Evolutionary conservation across 23 red algal genomes (phyloP), one percentile per base, ranked within the genome.

Genomic region (Agarophyton chilense): DNA sequence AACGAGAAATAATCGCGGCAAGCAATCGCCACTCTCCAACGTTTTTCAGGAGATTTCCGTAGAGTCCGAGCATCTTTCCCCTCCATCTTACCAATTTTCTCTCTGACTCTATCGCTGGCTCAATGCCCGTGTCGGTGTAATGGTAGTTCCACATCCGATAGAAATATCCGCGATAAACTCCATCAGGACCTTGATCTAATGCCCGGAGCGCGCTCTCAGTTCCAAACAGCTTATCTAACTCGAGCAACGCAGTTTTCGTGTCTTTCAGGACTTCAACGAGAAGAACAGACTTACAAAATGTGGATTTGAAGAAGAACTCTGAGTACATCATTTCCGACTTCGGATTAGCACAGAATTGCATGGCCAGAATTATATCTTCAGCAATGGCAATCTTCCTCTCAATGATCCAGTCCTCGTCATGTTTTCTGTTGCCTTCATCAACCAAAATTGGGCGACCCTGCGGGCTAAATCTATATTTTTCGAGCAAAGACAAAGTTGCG

Each of bases 111-210:
- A 91, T 14, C 6, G 88, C 60, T 38, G 77, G 75, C 32, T 91
- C 88, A 39, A 82, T 47, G 11, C 88, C 88, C 2, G 88, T 91
- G 60, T 91, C 88, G 29, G 88, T 91, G 52, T 77, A 65, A 16
- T 76, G 73, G 35, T 91, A 91, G 36, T 91, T 91, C 88, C 88
- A 91, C 76, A 91, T 91, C 18, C 57, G 65, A 52, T 82, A 91
- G 67, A 91, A 91, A 41, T 91, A 91, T 14, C 88, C 88, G 10
- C 88, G 74, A 57, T 91, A 75, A 10, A 74, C 61, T 5, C 75
- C 88, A 72, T 82, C 88, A 41, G 75, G 77, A 43, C 77, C 77
- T 46, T 72, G 75, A 38, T 91, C 88, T 8, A 91, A 57, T 17
- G 77, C 88, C 10, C 70, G 65, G 11, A 75, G 52, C 33, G 88